A percentile compares a stretch with the other conserved stretches of the same genome.
phyloP scores from a whole-genome alignment of 2,329 filamentous ascomycete genomes.

The Aureobasidium sp. region DNA sequence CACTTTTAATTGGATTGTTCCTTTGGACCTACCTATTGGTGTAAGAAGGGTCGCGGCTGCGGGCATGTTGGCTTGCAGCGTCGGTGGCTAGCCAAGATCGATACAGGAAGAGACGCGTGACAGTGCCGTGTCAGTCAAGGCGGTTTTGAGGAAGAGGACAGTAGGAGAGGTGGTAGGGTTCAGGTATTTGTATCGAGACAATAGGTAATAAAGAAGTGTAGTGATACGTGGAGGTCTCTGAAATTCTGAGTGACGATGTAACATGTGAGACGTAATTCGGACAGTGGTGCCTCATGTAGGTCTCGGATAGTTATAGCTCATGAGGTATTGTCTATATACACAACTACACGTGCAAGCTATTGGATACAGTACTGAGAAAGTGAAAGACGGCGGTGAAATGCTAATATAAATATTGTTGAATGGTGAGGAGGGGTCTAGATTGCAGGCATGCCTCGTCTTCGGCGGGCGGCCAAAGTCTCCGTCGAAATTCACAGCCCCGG shows the following conservation, averaged over 20 bases:
- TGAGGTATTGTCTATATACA: neutral
- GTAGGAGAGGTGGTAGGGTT: neutral
- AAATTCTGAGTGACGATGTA: neutral
- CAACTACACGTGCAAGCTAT: neutral
- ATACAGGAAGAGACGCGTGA: neutral
- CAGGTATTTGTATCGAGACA: neutral
- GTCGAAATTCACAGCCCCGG: neutral
- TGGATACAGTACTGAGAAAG: neutral
- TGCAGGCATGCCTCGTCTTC: no score
- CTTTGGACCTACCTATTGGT: constrained; percentile 8
- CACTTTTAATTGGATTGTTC: constrained; percentile 3
- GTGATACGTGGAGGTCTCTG: neutral
- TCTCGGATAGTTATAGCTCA: neutral
- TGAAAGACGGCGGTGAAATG: neutral
- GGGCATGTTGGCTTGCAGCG: constrained; percentile 9
- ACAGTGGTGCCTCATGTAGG: neutral
- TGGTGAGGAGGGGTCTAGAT: neutral
- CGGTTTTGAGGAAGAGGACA: neutral
- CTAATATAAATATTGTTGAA: neutral
- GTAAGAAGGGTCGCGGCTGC: neutral
- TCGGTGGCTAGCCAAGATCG: neutral
- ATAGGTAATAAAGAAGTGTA: neutral
- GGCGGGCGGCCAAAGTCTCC: neutral
- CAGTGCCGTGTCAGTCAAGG: neutral
- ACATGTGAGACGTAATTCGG: neutral